Conservation (phyloP, 208 protist genomes). For the Jaenimonas drosophilae region DNA sequence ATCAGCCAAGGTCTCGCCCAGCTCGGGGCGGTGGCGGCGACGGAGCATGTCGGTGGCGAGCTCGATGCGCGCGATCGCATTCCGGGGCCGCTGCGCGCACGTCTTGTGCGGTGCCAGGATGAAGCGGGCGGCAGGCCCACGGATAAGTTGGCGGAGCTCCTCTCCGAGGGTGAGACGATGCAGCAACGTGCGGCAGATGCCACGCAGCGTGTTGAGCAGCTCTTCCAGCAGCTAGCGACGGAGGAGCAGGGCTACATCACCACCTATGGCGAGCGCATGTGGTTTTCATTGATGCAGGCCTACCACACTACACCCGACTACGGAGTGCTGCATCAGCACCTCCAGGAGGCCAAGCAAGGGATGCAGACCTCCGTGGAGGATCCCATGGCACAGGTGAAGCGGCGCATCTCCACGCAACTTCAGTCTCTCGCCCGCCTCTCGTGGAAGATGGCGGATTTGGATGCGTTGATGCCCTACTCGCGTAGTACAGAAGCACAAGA, state of each 20-base stretch:
- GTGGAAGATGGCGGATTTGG: conserved; percentile 59
- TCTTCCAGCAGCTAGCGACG: conserved; percentile 43
- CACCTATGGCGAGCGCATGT: conserved; percentile 74
- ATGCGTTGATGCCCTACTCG: conserved; percentile 77
- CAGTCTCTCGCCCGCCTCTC: conserved; percentile 56
- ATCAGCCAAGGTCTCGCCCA: conserved; percentile 25
- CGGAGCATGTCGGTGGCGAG: conserved; percentile 56
- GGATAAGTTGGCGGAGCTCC: no score
- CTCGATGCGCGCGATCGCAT: conserved; percentile 27
- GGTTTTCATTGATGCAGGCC: conserved; percentile 34
- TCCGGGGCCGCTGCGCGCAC: conserved; percentile 45
- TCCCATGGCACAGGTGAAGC: conserved; percentile 35
- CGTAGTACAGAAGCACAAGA: conserved; percentile 50
- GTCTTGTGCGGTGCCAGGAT: conserved; percentile 39
- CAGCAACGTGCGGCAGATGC: no score
- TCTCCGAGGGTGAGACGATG: no score
- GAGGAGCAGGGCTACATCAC: conserved; percentile 38
- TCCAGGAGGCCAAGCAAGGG: conserved; percentile 41
- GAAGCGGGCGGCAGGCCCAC: no score
- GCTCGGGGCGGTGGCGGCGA: conserved; percentile 42
- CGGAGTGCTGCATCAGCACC: conserved; percentile 27
- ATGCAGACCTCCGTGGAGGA: conserved; percentile 30
- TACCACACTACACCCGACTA: conserved; percentile 40
- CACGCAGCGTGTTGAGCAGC: no score
- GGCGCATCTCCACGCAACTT: conserved; percentile 32